phyloP scores from a whole-genome alignment of 495 filamentous ascomycete species.

The Margaritispora aquatica region DNA sequence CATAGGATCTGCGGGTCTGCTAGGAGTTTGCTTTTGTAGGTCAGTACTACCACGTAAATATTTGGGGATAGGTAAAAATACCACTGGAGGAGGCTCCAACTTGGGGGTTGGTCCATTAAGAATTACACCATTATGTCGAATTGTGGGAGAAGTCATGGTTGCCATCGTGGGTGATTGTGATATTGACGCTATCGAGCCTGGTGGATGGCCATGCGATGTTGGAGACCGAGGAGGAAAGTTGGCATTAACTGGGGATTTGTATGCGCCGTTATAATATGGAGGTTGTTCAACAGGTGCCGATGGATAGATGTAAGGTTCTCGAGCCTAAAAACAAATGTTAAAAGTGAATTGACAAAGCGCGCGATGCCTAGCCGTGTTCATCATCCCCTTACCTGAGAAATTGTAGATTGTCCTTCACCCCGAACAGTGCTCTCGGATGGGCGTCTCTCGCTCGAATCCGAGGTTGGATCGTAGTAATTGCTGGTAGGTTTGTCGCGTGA shows the following conservation, averaged over 20 bases:
- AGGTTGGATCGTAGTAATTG: slow-evolving; percentile 51
- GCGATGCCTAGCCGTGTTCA: slow-evolving; percentile 32
- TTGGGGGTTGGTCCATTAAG: slow-evolving; percentile 33
- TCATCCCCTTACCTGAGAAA: slow-evolving; percentile 36
- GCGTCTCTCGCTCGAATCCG: slow-evolving; percentile 42
- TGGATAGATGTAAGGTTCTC: slow-evolving; percentile 43
- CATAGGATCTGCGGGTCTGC: slow-evolving; percentile 72
- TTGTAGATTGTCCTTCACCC: slow-evolving; percentile 28
- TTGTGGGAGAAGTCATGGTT: slow-evolving; percentile 44
- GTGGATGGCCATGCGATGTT: slow-evolving; percentile 45
- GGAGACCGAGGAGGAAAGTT: slow-evolving; percentile 49
- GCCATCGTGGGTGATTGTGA: slow-evolving; percentile 44
- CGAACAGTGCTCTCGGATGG: slow-evolving; percentile 35
- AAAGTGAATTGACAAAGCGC: slow-evolving; percentile 30
- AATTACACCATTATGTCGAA: slow-evolving; percentile 34
- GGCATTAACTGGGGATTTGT: slow-evolving; percentile 50
- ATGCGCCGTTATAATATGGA: slow-evolving; percentile 54
- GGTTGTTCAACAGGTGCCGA: slow-evolving; percentile 33
- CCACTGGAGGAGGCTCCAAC: slow-evolving; percentile 6
- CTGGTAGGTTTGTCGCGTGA: slow-evolving; percentile 39
- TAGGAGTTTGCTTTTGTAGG: slow-evolving; percentile 17
- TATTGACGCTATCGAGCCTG: slow-evolving; percentile 45
- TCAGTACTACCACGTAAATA: background rate
- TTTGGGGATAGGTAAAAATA: slow-evolving; percentile 3
- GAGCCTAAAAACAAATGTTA: slow-evolving; percentile 34